These are phyloP conservation scores for Chondrostereum purpureum DNA, from an alignment of 1,284 basidiomycete species.

Conservation along the genomic window DNA sequence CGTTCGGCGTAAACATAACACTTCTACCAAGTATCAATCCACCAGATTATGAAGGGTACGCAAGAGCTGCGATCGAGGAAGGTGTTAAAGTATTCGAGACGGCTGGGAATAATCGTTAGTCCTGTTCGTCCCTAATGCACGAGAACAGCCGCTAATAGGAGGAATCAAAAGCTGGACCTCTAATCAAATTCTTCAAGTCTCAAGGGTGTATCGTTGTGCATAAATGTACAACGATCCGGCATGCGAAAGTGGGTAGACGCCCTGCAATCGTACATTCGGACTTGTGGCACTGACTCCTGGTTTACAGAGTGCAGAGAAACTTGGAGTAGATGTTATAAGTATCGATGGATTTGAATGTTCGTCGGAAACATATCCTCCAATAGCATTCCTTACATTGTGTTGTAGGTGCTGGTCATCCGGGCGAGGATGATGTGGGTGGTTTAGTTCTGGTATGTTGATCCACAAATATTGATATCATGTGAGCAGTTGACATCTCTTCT, in stretches of 20 bases:
- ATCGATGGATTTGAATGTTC: slow-evolving; percentile 88
- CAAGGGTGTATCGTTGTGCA: slow-evolving; percentile 78
- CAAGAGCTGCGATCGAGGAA: slow-evolving; percentile 79
- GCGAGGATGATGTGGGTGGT: slow-evolving; percentile 91
- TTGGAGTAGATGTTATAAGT: slow-evolving; percentile 81
- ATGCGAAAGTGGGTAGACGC: slow-evolving; percentile 70
- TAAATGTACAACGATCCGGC: slow-evolving; percentile 86
- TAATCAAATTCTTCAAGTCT: slow-evolving; percentile 79
- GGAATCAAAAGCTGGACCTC: slow-evolving; percentile 70
- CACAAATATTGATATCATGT: background rate
- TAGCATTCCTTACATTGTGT: slow-evolving; percentile 1
- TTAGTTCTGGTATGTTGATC: slow-evolving; percentile 75
- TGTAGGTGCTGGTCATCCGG: slow-evolving; percentile 85
- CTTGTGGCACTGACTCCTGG: too few species aligned
- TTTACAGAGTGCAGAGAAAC: slow-evolving; percentile 60
- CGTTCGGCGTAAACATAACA: slow-evolving; percentile 91
- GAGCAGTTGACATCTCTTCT: background rate
- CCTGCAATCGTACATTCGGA: slow-evolving; percentile 1
- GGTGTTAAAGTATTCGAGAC: slow-evolving; percentile 91
- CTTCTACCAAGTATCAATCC: slow-evolving; percentile 86
- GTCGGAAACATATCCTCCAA: slow-evolving; percentile 13
- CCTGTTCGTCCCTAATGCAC: background rate
- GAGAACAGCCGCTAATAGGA: too few species aligned
- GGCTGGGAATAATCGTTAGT: slow-evolving; percentile 82
- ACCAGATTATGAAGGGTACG: slow-evolving; percentile 85